Evolutionary conservation across 495 filamentous ascomycete genomes (phyloP), one percentile per base, ranked within the genome.

Genomic region (Friedmanniomyces simplex): DNA sequence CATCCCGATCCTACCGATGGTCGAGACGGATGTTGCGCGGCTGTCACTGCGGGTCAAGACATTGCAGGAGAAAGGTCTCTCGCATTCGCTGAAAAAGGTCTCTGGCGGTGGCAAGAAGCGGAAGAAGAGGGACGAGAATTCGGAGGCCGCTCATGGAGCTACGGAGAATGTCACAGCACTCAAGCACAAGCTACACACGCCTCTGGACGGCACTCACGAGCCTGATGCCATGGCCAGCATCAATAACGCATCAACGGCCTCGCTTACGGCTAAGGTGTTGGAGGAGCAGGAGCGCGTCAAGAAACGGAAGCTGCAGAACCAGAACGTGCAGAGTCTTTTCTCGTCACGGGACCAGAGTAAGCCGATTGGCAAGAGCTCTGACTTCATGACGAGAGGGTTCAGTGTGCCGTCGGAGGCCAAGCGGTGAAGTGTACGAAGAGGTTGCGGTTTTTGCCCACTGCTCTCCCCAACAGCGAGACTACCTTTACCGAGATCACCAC

Each of bases 21-120:
- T 81, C 30, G 75, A 82, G 52, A 73, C 73, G 12, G 93, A 96
- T 49, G 79, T 91, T 54, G 77, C 87, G 50, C 76, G 76, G 34
- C 72, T 96, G 24, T 65, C 78, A 8, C 71, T 76, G n/a, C 77
- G 94, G 24, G 72, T 80, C 28, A 78, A 81, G 21, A 79, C 74
- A 26, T 75, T 97, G 21, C 80, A 78, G 52, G 79, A 85, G 24
- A 74, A 80, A 43, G 84, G 87, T 4, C 75, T 96, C 1, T 80
- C 91, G 18, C 93, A 99, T 68, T 87, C 85, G 8, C 72, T 97
- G 39, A 99, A 96, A 74, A 95, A 95, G 66, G 81, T 76, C 0
- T 68, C 79, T 1, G 80, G 80, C 16, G 50, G 42, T 21, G 82
- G 90, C 68, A 96, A 94, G 75, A 95, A 94, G 75, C 74, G 82